Evolutionary conservation across 2,329 filamentous ascomycete genomes (phyloP), one percentile per base, ranked within the genome.

Genomic region (Alternaria rosae): DNA sequence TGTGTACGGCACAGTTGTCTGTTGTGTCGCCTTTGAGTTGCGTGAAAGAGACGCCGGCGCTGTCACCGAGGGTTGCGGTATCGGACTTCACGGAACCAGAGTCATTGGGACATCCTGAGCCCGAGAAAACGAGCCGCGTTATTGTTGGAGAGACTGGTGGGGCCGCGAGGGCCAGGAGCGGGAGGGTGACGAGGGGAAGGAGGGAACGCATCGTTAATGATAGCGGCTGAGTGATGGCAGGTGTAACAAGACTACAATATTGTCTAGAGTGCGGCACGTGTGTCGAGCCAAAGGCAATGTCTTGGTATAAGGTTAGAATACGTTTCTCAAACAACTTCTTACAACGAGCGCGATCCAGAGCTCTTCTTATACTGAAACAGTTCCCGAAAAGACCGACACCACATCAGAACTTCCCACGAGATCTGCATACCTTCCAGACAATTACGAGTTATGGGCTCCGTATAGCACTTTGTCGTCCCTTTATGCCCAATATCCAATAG

Each of bases 1-100:
- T 59, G 57, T 77, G 74, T 25, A 76, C 66, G 28, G 71, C 69
- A 66, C 74, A 77, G 64, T 74, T 75, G 47, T 70, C 66, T 20
- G 73, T 74, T 53, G 60, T 48, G 52, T 66, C 65, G 61, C 72
- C 71, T 6, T 59, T 56, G 11, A 77, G 70, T 42, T 72, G 59
- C 21, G 45, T 62, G 67, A 75, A 77, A 13, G 66, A 63, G 35
- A 76, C 67, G 60, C 58, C 58, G 15, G 67, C 65, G 9, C n/a
- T 56, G 64, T 76, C 72, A 51, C 70, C 68, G 10, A 76, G 68
- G 5, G 59, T 59, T 4, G 58, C 54, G 4, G 56, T 58, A 8
- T 65, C 57, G 8, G 60, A 44, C 41, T 67, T 69, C 1, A 73
- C 73, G 5, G 73, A 74, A 38, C 61, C 62, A 4, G 70, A 71